phyloP scores from a whole-genome alignment of 2,329 filamentous ascomycete species.

The Fusarium marasasianum region DNA sequence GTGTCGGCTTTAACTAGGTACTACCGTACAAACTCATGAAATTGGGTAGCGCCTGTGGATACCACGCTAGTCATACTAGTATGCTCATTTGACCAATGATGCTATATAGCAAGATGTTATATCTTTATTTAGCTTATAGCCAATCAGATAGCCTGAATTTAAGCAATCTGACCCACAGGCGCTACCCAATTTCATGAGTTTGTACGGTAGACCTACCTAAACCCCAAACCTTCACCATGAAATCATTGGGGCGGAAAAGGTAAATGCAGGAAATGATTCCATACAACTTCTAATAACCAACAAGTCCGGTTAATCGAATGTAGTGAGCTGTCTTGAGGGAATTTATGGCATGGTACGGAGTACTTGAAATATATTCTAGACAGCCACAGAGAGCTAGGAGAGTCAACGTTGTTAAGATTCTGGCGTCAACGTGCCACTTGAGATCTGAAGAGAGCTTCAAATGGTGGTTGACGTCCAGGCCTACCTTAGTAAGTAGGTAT shows the following conservation, averaged over 20 bases:
- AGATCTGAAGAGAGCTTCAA: constrained; percentile 1
- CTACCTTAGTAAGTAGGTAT: no score
- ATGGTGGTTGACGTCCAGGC: not conserved
- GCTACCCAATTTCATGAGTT: no score
- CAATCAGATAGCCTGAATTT: no score
- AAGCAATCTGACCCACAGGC: no score
- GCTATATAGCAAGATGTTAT: no score
- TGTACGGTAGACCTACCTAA: no score
- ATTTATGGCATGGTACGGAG: constrained; percentile 19
- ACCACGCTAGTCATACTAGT: no score
- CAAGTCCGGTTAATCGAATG: constrained; percentile 15
- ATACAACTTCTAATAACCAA: not conserved
- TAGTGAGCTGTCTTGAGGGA: constrained; percentile 30
- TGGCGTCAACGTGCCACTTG: constrained; percentile 17
- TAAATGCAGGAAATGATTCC: not conserved
- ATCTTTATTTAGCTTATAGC: no score
- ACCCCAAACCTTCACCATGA: constrained; percentile 22
- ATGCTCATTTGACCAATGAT: no score
- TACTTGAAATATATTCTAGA: not conserved
- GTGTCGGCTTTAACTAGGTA: constrained; percentile 35
- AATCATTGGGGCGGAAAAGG: constrained; percentile 40
- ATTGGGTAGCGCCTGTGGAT: no score
- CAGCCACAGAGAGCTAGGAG: not conserved
- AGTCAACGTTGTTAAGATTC: constrained; percentile 7
- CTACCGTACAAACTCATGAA: no score